Percentiles rank a stretch among this genome's conserved stretches.
Conservation (phyloP, 768 basidiomycete species). For the Boletus coccyginus region DNA sequence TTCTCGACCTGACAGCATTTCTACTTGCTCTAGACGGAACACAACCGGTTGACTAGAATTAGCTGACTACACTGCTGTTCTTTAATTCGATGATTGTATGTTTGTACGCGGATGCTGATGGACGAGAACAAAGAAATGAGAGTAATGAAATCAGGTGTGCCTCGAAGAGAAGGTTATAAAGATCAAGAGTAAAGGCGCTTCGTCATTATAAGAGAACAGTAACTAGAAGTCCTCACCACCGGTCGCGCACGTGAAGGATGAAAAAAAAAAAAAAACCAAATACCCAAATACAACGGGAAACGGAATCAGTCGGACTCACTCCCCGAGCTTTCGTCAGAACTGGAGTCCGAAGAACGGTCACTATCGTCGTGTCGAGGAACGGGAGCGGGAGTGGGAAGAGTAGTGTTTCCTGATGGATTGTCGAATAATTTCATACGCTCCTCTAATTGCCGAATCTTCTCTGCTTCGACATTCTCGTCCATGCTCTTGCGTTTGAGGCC, state of each 20-base stretch:
- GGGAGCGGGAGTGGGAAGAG: constrained; percentile 34
- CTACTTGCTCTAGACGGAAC: constrained; percentile 23
- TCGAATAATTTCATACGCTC: constrained; percentile 85
- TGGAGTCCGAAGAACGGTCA: constrained; percentile 78
- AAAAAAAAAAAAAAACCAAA: constrained; percentile 5
- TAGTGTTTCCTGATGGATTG: constrained; percentile 42
- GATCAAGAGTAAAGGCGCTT: constrained; percentile 32
- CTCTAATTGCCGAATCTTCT: constrained; percentile 91
- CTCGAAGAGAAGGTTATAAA: constrained; percentile 34
- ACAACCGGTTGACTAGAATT: constrained; percentile 31
- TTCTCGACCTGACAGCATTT: constrained; percentile 15
- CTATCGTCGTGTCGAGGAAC: constrained; percentile 46
- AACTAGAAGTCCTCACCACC: constrained; percentile 25
- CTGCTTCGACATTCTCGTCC: constrained; percentile 95
- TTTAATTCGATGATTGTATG: constrained; percentile 42
- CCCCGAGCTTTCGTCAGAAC: constrained; percentile 77
- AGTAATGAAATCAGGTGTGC: constrained; percentile 25
- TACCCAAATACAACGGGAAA: constrained; percentile 8
- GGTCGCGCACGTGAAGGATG: constrained; percentile 7
- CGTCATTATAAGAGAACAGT: constrained; percentile 28
- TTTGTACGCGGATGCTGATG: constrained; percentile 37
- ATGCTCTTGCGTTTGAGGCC: constrained; percentile 93
- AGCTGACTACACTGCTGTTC: constrained; percentile 52
- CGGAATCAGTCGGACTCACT: constrained; percentile 73
- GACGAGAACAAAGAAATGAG: constrained; percentile 14